Base-by-base conservation (phyloP, 345 rosid genomes). In the Sisymbrium altissimum region DNA sequence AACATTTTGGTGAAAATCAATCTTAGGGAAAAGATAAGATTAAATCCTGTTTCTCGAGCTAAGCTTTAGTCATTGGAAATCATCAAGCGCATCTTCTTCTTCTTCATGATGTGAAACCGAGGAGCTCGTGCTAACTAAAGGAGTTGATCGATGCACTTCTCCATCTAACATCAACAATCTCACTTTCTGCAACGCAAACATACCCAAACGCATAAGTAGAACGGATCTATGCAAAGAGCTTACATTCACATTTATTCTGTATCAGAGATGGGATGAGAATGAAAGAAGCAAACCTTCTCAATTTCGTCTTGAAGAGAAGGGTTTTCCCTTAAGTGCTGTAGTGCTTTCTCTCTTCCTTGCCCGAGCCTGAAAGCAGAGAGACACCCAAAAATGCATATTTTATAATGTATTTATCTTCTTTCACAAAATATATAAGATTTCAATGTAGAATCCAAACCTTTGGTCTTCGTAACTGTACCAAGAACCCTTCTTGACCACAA, bases 381-480 rank as follows among this genome's bases (percentile, higher is more conserved):
- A 62, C 19, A 25, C 25, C 0, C 66, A 72, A 15, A 71, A 50
- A 64, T 9, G n/a, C 58, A 41, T 50, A 43, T 40, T 5, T 49
- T 19, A 60, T 38, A 18, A 33, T 50, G n/a, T 66, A 32, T 21
- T 19, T 13, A 58, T 27, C 43, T 39, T 32, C n/a, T 45, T n/a
- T 30, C 1, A 58, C 38, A 54, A 10, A 25, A 12, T 6, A 6
- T 17, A 13, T 6, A 38, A 52, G 14, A 21, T 57, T 33, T 57
- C 21, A 19, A 40, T 13, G 64, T 40, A 27, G 15, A 12, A 49
- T 73, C 58, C 80, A 38, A 14, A 91, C 98, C 91, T 89, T 38
- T 87, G 91, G 54, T 94, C 98, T 63, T 88, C 96, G 70, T 85
- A 91, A 79, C 97, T 91, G 82, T 94, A 94, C 98, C 98, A 94